Conservation (phyloP, 768 basidiomycete species). For the Macrolepiota dolichaula region DNA sequence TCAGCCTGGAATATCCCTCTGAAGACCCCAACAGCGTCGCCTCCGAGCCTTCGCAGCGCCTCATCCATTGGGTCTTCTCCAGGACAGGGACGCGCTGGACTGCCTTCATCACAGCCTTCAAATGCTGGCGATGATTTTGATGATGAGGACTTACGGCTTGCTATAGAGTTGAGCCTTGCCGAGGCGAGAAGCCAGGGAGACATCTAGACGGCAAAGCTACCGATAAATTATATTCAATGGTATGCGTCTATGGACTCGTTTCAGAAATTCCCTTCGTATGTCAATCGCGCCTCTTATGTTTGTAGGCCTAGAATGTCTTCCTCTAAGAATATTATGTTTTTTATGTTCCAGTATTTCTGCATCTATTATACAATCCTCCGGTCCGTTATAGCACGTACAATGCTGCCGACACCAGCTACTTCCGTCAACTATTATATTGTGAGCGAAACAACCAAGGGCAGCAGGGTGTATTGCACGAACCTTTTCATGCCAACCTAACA, state of each 20-base stretch:
- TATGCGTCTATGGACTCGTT: not conserved
- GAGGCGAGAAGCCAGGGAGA: conserved; percentile 50
- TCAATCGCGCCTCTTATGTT: not conserved
- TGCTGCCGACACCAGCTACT: conserved; percentile 90
- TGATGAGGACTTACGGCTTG: conserved; percentile 64
- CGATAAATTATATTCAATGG: conserved; percentile 1
- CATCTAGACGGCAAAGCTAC: not conserved
- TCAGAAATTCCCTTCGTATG: not conserved
- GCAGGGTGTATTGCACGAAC: conserved; percentile 34
- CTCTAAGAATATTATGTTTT: not conserved
- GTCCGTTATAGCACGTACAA: conserved; percentile 78
- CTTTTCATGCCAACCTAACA: conserved; percentile 95
- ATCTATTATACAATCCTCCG: conserved; percentile 42
- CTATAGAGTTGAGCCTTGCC: conserved; percentile 67
- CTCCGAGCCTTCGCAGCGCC: not conserved
- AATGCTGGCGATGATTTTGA: conserved; percentile 42
- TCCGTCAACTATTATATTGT: conserved; percentile 70
- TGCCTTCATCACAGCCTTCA: not conserved
- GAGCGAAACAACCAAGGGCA: conserved; percentile 1
- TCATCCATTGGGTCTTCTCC: conserved; percentile 7
- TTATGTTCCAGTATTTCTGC: not conserved
- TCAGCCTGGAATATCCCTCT: conserved; percentile 41
- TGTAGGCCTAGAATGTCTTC: not conserved
- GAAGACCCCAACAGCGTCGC: conserved; percentile 17
- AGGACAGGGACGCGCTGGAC: not conserved